phyloP scores from a whole-genome alignment of 169 alveolate species.

The Besnoitia besnoiti region DNA sequence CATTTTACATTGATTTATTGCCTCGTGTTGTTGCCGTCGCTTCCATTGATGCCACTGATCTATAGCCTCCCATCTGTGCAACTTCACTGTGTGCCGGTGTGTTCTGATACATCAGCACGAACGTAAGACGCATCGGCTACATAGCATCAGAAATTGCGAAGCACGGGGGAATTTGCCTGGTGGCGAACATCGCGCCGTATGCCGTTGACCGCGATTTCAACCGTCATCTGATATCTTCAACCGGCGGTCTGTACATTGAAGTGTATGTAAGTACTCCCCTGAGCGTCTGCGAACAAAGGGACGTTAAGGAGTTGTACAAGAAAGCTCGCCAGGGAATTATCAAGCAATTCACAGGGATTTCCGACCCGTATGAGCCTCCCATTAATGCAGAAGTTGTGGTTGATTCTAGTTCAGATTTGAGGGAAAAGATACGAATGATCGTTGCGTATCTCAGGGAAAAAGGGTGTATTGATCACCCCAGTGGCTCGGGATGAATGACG shows the following conservation, averaged over 20 bases:
- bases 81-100: neutral
- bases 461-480: neutral
- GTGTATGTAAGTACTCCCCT: conserved; percentile 72
- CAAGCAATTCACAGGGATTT: conserved; percentile 69
- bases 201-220: conserved; percentile 60
- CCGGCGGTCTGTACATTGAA: conserved; percentile 67
- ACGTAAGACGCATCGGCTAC: conserved; percentile 69
- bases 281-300: conserved; percentile 68
- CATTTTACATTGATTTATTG: neutral
- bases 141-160: conserved; percentile 71
- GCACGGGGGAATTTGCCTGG: conserved; percentile 72
- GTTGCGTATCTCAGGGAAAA: conserved; percentile 52
- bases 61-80: neutral
- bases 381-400: conserved; percentile 58
- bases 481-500: neutral
- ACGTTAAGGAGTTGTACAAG: conserved; percentile 67
- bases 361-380: conserved; percentile 73
- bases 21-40: neutral
- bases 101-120: conserved; percentile 43
- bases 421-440: conserved; percentile 46
- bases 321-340: conserved; percentile 71
- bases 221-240: conserved; percentile 46
- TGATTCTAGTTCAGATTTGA: conserved; percentile 53
- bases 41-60: neutral
- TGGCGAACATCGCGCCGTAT: conserved; percentile 72